Conservation (phyloP, 2,329 filamentous ascomycete genomes). For the Phyllachora maydis region DNA sequence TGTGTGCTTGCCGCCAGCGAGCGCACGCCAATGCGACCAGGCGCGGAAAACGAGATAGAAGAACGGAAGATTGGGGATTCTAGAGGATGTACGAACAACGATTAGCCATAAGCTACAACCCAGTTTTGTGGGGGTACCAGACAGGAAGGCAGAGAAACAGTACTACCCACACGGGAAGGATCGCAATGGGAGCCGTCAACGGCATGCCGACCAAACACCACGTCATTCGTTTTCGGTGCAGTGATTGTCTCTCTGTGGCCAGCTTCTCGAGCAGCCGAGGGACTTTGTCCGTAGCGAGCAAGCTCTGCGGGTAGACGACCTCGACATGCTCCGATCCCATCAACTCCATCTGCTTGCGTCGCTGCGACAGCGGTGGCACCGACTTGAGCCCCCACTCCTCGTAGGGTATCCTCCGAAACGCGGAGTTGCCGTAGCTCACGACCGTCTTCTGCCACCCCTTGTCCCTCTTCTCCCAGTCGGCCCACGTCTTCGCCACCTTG, state of each 20-base stretch:
- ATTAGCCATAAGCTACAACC: too few species aligned
- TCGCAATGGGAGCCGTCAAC: slow-evolving; percentile 58
- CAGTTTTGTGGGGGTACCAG: neutral
- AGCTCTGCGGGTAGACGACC: slow-evolving; percentile 53
- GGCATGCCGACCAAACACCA: slow-evolving; percentile 74
- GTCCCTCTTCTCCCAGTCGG: slow-evolving; percentile 68
- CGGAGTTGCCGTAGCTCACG: slow-evolving; percentile 68
- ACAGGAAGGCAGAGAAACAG: slow-evolving; percentile 1
- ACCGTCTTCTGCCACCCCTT: slow-evolving; percentile 75
- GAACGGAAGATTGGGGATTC: slow-evolving; percentile 85
- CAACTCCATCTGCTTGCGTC: slow-evolving; percentile 41
- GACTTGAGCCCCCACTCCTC: slow-evolving; percentile 98
- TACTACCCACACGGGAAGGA: slow-evolving; percentile 71
- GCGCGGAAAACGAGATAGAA: slow-evolving; percentile 87
- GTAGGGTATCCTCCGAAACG: slow-evolving; percentile 74
- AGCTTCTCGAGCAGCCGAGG: slow-evolving; percentile 44
- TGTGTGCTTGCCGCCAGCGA: slow-evolving; percentile 68
- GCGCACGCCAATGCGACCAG: slow-evolving; percentile 79
- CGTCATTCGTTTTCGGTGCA: slow-evolving; percentile 59
- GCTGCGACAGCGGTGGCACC: slow-evolving; percentile 59
- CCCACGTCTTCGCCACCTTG: slow-evolving; percentile 62
- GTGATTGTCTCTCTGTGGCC: slow-evolving; percentile 57
- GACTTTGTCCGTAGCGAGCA: slow-evolving; percentile 45
- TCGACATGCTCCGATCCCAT: slow-evolving; percentile 44
- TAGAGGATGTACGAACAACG: slow-evolving; percentile 17